Conservation (phyloP, 768 basidiomycete genomes). For the Megacollybia marginata region DNA sequence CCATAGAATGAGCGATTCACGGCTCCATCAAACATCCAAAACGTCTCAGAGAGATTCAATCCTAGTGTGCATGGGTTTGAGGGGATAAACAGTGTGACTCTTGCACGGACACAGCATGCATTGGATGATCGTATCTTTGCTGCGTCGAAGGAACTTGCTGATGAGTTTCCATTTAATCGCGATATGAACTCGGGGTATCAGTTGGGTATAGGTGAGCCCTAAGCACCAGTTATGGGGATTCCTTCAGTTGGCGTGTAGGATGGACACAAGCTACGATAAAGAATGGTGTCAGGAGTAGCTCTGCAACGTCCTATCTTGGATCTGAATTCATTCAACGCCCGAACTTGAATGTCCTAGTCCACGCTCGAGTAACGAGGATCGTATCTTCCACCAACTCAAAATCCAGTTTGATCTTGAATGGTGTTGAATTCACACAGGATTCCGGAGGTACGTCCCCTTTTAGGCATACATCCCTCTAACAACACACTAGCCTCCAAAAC, state of each 20-base stretch:
- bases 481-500: neutral
- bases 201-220: slow-evolving; percentile 2
- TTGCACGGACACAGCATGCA: slow-evolving; percentile 15
- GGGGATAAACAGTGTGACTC: slow-evolving; percentile 21
- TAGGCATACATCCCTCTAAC: neutral
- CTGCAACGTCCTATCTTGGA: slow-evolving; percentile 28
- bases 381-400: neutral
- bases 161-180: slow-evolving; percentile 26
- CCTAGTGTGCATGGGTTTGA: slow-evolving; percentile 21
- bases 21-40: slow-evolving; percentile 21
- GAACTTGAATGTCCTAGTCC: slow-evolving; percentile 10
- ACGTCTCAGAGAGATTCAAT: slow-evolving; percentile 23
- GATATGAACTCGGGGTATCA: slow-evolving; percentile 25
- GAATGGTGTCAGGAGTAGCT: slow-evolving; percentile 26
- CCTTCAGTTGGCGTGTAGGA: slow-evolving; percentile 11
- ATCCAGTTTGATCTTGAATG: slow-evolving; percentile 5
- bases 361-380: slow-evolving; percentile 3
- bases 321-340: slow-evolving; percentile 2
- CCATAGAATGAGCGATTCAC: slow-evolving; percentile 18
- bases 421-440: slow-evolving; percentile 14
- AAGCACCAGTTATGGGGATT: too few species aligned
- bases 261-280: slow-evolving; percentile 27
- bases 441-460: slow-evolving; percentile 3
- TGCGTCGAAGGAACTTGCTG: slow-evolving; percentile 23
- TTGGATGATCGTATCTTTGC: slow-evolving; percentile 23